A percentile compares a stretch with the other conserved stretches of the same genome.
These are phyloP conservation scores for Tolypocladium guangdongense DNA, from an alignment of 2,329 filamentous ascomycete species.

Conservation along the genomic window DNA sequence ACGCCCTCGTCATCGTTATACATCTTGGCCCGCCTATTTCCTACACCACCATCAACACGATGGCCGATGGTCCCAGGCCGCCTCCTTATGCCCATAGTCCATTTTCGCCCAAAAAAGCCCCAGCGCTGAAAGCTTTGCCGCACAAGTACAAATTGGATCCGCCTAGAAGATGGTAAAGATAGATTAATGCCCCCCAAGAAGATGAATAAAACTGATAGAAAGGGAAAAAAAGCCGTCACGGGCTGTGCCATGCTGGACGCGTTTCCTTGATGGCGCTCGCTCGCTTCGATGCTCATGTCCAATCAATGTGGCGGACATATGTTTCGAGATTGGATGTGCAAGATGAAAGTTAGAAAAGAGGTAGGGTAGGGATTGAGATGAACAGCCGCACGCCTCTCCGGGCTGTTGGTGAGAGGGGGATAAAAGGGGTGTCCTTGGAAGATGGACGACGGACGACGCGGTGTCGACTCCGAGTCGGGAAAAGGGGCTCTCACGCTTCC, in stretches of 20 bases:
- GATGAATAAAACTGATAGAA: not conserved
- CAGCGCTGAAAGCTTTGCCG: not conserved
- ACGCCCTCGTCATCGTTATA: not conserved
- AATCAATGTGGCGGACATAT: not conserved
- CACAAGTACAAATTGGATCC: not conserved
- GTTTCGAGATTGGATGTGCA: not conserved
- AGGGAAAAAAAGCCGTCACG: not conserved
- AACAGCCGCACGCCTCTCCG: not conserved
- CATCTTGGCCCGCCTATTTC: not conserved
- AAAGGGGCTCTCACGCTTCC: not conserved
- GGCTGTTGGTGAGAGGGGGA: not conserved
- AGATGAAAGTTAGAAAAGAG: not conserved
- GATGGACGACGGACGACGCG: too few species aligned
- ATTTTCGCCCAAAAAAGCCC: not conserved
- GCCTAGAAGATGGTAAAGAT: not conserved
- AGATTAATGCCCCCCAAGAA: not conserved
- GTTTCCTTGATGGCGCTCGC: not conserved
- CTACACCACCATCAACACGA: not conserved
- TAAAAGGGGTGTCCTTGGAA: not conserved
- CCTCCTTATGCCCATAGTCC: not conserved
- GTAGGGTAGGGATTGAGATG: not conserved
- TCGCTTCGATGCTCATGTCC: not conserved
- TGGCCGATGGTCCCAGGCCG: not conserved
- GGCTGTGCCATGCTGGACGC: not conserved
- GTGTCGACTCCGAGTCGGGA: not conserved